Conservation (phyloP, 352 stramenopile species). For the Elongisporangium undulatum region DNA sequence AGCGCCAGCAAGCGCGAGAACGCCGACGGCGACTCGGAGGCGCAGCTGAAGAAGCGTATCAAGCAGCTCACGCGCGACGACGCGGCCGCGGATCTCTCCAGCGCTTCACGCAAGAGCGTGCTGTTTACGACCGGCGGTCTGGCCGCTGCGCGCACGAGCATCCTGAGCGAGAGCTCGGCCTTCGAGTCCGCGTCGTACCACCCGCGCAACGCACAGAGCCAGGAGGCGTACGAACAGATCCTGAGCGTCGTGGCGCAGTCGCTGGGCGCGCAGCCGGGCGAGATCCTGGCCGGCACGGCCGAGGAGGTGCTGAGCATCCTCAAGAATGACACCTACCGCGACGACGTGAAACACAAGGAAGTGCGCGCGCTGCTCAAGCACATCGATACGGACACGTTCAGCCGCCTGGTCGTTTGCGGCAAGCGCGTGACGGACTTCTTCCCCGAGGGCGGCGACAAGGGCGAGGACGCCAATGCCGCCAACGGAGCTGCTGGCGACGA, state of each 20-base stretch:
- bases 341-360: constrained; percentile 83
- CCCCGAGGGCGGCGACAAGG: constrained; percentile 18
- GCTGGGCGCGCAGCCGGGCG: constrained; percentile 85
- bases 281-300: constrained; percentile 88
- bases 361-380: constrained; percentile 84
- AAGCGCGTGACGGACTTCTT: constrained; percentile 90
- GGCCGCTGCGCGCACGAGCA: constrained; percentile 38
- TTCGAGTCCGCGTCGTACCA: constrained; percentile 83
- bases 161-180: constrained; percentile 65
- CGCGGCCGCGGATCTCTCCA: constrained; percentile 4
- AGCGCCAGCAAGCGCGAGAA: constrained; percentile 21
- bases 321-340: constrained; percentile 88
- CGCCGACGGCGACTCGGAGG: constrained; percentile 29
- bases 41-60: constrained; percentile 68
- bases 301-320: constrained; percentile 92
- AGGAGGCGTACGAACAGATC: constrained; percentile 89
- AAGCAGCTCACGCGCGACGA: constrained; percentile 38
- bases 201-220: constrained; percentile 84
- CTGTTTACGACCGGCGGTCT: constrained; percentile 51
- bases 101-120: constrained; percentile 22
- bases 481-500: constrained; percentile 34
- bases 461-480: constrained; percentile 20
- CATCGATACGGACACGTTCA: constrained; percentile 69
- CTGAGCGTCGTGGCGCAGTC: constrained; percentile 68
- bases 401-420: constrained; percentile 76